phyloP scores from a whole-genome alignment of 1,284 basidiomycete species.

The Austropuccinia psidii region DNA sequence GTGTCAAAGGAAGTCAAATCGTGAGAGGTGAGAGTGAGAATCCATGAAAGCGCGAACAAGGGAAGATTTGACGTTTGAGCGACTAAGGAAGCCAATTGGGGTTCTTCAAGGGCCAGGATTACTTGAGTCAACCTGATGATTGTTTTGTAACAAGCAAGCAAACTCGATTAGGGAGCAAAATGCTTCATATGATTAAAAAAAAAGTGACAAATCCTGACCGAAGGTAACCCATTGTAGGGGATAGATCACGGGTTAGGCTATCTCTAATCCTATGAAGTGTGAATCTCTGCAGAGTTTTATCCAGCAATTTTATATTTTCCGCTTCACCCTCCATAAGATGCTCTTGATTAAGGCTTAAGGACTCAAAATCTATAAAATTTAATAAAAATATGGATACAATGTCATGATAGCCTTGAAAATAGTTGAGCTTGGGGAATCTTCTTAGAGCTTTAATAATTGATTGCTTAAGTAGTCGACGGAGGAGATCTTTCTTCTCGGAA shows the following conservation, averaged over 20 bases:
- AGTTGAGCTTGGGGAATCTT: slow-evolving; percentile 41
- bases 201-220: slow-evolving; percentile 37
- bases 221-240: slow-evolving; percentile 45
- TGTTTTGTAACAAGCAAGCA: not conserved
- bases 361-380: not conserved
- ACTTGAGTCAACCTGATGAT: slow-evolving; percentile 11
- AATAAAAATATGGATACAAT: slow-evolving; percentile 45
- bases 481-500: slow-evolving; percentile 37
- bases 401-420: slow-evolving; percentile 45
- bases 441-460: slow-evolving; percentile 42
- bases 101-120: not conserved
- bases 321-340: not conserved
- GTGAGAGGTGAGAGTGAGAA: slow-evolving; percentile 44
- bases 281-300: slow-evolving; percentile 24
- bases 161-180: not conserved
- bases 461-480: slow-evolving; percentile 39
- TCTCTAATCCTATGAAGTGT: slow-evolving; percentile 41
- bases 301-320: slow-evolving; percentile 40
- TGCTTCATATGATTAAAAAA: not conserved
- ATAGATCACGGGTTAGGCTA: slow-evolving; percentile 42
- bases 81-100: not conserved
- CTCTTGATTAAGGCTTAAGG: not conserved
- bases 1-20: slow-evolving; percentile 40
- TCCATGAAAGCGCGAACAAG: slow-evolving; percentile 46
- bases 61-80: slow-evolving; percentile 39